Base-by-base conservation (phyloP, 2,329 filamentous ascomycete species). In the Colletotrichum abscissum region DNA sequence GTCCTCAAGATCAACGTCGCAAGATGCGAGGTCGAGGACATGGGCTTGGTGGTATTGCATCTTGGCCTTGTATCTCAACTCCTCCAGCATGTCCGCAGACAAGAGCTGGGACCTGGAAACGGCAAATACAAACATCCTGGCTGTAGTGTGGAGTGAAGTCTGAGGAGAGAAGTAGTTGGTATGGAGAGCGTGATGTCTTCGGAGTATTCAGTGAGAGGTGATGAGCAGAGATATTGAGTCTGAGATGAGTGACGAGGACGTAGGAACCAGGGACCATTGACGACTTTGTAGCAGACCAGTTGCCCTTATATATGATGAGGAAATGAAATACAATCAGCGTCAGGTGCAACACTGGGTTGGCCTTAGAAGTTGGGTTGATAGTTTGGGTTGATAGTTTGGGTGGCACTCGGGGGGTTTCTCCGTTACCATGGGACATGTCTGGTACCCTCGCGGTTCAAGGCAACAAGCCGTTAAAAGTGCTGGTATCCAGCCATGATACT, bases 31-130 rank as follows among this genome's bases (percentile, higher is more conserved):
- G 26, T 73, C 67, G n/a, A 69, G 54, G 2, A 54, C 24, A n/a
- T 62, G 62, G 16, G 12, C 42, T 3, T 66, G 26, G 7, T 62
- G 63, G 22, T 66, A 71, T 8, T 22, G 49, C 9, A 7, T 33
- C 38, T 62, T 63, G n/a, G 71, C 67, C 16, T 70, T 56, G n/a
- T 60, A 9, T 52, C 67, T 71, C 7, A 73, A 30, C 9, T 35
- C 19, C 38, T 26, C 11, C n/a, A 64, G 35, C 14, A 35, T 63
- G 5, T 64, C 59, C 11, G 59, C 35, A 24, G 67, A 57, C 16
- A 69, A 16, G n/a, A 35, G 35, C 12, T 52, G 26, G 26, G 16
- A n/a, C 12, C 11, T 9, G 4, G 52, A 14, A 56, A 16, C 11
- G 49, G 67, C 49, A 14, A 28, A 46, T 6, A 5, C 7, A 11